Evolutionary conservation across 495 filamentous ascomycete species (phyloP).

Genomic region (Tuber aestivum): DNA sequence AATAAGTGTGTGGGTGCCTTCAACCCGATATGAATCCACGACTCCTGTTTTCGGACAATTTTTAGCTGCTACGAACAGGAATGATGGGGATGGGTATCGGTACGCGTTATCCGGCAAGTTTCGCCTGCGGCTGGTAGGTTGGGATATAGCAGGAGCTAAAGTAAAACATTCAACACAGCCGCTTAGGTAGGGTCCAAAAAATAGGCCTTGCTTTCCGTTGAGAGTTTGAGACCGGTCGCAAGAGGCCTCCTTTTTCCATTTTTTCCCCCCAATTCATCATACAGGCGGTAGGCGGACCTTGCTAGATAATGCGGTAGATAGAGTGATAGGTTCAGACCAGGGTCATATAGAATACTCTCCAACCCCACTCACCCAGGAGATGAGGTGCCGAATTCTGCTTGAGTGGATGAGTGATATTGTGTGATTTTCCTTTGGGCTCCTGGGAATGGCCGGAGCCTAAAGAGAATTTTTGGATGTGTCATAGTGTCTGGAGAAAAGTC

Average conservation of each 20-base stretch:
- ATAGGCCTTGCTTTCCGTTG: neutral
- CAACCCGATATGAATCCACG: too few relatives aligned
- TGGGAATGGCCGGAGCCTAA: neutral
- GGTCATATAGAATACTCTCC: neutral
- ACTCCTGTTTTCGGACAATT: too few relatives aligned
- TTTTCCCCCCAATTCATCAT: too few relatives aligned
- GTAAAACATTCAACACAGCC: too few relatives aligned
- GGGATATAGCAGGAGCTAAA: too few relatives aligned
- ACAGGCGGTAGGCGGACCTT: neutral
- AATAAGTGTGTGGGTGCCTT: too few relatives aligned
- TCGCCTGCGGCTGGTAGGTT: neutral
- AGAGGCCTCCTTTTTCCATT: neutral
- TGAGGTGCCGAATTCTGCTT: neutral
- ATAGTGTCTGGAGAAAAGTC: too few relatives aligned
- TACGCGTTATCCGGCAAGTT: neutral
- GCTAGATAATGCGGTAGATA: neutral
- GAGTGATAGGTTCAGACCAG: neutral
- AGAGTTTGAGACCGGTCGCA: neutral
- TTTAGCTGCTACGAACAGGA: too few relatives aligned
- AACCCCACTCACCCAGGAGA: neutral
- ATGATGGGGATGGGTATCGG: neutral
- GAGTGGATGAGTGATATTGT: neutral
- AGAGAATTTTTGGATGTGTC: neutral
- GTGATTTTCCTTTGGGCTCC: neutral
- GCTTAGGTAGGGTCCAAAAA: too few relatives aligned